Evolutionary conservation across 495 filamentous ascomycete species (phyloP), one percentile per base, ranked within the genome.

Genomic region (Hypomontagnella submonticulosa): DNA sequence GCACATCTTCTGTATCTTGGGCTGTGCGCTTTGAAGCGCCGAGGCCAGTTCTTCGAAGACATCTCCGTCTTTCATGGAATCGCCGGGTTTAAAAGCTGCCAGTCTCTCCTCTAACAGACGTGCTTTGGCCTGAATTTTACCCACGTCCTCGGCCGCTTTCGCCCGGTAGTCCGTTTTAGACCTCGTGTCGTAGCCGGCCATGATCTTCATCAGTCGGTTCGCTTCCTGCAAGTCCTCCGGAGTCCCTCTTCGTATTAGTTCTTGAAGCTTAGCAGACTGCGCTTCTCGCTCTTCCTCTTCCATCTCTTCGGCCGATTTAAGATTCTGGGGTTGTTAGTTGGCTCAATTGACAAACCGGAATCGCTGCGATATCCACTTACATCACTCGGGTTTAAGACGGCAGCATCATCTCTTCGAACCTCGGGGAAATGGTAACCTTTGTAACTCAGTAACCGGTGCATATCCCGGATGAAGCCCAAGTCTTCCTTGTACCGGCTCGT

Each of bases 1-100:
- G 73, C 96, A 97, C 93, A 99, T 99, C 79, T 89, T 97, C 71
- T 97, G 93, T 56, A 98, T 99, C 80, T 99, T 98, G 0, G 95
- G 96, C 53, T 98, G 96, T 9, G 95, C 96, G 66, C 91, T 97
- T 74, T 91, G 91, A 30, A 99, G 80, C 4, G 95, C 88, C 69
- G 88, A 90, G n/a, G 92, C 92, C 49, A 99, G 86, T 80, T 98
- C 95, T 84, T 97, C 92, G 69, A 93, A 99, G 30, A 97, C 92
- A 76, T 98, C 95, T 33, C 93, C 93, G 50, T 97, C 92, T 47
- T 84, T 84, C 72, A 97, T 87, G 51, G 85, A 84, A 62, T 97
- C 95, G 4, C 93, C 94, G 0, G 87, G 85, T 66, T 92, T 85
- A 69, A 93, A 90, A 6, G 86, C 88, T 61, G 92, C 92, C 42